These are phyloP conservation scores for Alternaria triticina DNA, from an alignment of 2,329 filamentous ascomycete species.

Conservation along the genomic window DNA sequence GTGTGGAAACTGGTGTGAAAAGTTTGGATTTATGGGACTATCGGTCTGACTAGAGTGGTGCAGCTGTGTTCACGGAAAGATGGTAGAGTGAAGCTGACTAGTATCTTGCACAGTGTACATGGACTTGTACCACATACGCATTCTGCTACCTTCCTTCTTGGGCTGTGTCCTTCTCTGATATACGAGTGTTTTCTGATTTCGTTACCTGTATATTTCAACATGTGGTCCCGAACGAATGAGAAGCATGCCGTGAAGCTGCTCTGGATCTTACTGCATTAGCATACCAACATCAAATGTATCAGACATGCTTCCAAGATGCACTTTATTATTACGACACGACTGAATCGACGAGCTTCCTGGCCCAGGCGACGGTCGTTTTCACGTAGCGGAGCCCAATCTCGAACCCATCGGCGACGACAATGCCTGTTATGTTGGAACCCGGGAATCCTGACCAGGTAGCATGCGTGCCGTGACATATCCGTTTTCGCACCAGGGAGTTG, in stretches of 20 bases:
- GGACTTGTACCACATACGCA: neutral
- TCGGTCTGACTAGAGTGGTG: neutral
- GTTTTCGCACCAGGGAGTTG: neutral
- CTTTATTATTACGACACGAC: neutral
- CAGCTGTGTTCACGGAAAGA: neutral
- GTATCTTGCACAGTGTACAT: neutral
- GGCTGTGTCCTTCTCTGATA: neutral
- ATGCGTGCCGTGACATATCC: neutral
- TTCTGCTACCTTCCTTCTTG: neutral
- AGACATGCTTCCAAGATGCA: neutral
- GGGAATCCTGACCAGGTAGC: neutral
- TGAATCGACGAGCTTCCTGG: neutral
- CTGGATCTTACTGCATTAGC: neutral
- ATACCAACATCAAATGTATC: neutral
- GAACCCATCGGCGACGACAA: neutral
- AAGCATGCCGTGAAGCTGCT: neutral
- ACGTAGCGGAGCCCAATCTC: neutral
- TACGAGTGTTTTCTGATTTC: neutral
- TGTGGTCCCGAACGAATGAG: neutral
- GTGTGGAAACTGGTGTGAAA: neutral
- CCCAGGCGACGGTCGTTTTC: neutral
- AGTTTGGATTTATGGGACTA: neutral
- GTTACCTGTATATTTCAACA: neutral
- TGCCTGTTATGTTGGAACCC: neutral
- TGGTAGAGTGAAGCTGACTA: neutral